Conservation (phyloP, 2,329 filamentous ascomycete genomes). For the Sphaerulina populicola region DNA sequence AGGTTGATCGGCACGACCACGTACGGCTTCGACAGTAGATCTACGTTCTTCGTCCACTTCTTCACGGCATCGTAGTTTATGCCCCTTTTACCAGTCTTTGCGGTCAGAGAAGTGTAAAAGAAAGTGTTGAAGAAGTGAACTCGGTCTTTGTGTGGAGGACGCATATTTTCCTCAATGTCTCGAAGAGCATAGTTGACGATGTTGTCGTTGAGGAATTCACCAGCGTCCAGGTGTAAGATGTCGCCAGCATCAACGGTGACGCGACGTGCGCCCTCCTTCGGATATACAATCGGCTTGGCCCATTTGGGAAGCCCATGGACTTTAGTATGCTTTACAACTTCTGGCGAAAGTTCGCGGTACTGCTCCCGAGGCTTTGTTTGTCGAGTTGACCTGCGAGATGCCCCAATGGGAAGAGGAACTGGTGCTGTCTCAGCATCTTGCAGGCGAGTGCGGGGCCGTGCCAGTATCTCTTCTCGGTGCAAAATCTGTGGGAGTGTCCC, state of each 20-base stretch:
- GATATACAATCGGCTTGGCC: conserved; percentile 52
- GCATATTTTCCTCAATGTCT: conserved; percentile 29
- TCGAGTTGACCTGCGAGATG: conserved; percentile 17
- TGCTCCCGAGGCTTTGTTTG: conserved; percentile 13
- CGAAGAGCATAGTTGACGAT: conserved; percentile 81
- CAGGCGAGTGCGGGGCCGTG: neutral
- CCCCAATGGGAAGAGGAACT: conserved; percentile 1
- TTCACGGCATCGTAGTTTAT: conserved; percentile 82
- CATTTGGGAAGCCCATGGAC: conserved; percentile 22
- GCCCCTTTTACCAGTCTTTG: conserved; percentile 42
- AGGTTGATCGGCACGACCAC: conserved; percentile 90
- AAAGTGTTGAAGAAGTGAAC: conserved; percentile 90
- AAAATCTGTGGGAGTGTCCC: neutral
- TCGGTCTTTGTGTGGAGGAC: conserved; percentile 39
- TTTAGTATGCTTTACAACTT: conserved; percentile 21
- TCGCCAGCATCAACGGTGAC: conserved; percentile 63
- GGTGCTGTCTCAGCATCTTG: conserved; percentile 1
- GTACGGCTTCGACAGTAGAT: conserved; percentile 79
- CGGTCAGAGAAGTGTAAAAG: conserved; percentile 71
- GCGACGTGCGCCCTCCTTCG: conserved; percentile 48
- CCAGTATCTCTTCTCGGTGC: neutral
- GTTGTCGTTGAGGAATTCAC: conserved; percentile 85
- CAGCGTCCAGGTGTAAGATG: conserved; percentile 69
- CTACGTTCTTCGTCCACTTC: conserved; percentile 71
- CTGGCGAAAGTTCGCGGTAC: conserved; percentile 9